Conservation (phyloP, 129 eudicot genomes). For the Calendula officinalis region DNA sequence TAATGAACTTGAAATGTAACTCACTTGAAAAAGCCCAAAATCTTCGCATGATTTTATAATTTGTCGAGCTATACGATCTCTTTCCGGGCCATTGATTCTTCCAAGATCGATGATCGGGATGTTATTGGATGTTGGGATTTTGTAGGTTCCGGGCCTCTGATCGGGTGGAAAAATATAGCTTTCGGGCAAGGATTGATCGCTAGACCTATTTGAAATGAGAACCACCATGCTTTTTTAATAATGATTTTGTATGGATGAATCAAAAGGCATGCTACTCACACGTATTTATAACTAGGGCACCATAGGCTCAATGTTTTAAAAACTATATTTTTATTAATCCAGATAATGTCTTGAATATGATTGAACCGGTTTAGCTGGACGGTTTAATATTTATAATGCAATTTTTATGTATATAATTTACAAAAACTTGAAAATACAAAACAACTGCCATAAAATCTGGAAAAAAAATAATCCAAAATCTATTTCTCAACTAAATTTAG, state of each 20-base stretch:
- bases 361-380: too few relatives aligned
- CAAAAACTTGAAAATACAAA: too few relatives aligned
- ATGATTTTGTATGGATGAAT: not conserved
- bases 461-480: too few relatives aligned
- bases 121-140: slow-evolving; percentile 22
- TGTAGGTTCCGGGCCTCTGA: slow-evolving; percentile 39
- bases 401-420: too few relatives aligned
- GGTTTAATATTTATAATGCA: too few relatives aligned
- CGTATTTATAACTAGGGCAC: too few relatives aligned
- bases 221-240: slow-evolving; percentile 31
- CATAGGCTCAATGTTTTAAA: too few relatives aligned
- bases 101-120: slow-evolving; percentile 46
- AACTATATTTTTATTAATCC: too few relatives aligned
- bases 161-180: slow-evolving; percentile 51
- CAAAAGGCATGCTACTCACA: too few relatives aligned
- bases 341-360: too few relatives aligned
- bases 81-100: slow-evolving; percentile 29
- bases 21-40: slow-evolving; percentile 53
- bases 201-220: slow-evolving; percentile 58
- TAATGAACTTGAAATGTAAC: not conserved
- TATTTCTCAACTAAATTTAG: too few relatives aligned
- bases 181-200: slow-evolving; percentile 44
- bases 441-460: too few relatives aligned
- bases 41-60: slow-evolving; percentile 45
- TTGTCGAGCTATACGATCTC: slow-evolving; percentile 29